Evolutionary conservation across 169 alveolate species (phyloP).

Genomic region (Plasmodium gaboni): DNA sequence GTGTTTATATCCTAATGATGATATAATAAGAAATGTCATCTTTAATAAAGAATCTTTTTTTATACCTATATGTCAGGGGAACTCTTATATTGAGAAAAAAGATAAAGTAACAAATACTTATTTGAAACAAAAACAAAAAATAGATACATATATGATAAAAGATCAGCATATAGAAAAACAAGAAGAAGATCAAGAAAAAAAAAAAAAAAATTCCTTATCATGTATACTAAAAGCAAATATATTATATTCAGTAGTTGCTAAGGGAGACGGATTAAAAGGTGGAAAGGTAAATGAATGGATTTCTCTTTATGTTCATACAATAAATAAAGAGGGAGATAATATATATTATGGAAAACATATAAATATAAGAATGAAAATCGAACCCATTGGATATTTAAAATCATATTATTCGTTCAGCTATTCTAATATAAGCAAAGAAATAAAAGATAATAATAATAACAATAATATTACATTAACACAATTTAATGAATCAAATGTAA

Average conservation of each 20-base stretch:
- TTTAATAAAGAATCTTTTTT: constrained; percentile 4
- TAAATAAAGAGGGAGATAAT: constrained; percentile 43
- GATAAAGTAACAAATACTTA: not conserved
- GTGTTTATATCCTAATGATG: not conserved
- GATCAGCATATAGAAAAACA: not conserved
- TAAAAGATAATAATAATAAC: not conserved
- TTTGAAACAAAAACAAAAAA: not conserved
- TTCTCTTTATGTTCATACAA: constrained; percentile 79
- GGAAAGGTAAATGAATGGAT: constrained; percentile 85
- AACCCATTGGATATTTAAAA: constrained; percentile 36
- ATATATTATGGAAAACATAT: constrained; percentile 42
- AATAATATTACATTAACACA: not conserved
- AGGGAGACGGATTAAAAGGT: constrained; percentile 82
- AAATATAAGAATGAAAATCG: constrained; percentile 52
- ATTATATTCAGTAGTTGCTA: constrained; percentile 76
- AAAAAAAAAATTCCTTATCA: not conserved
- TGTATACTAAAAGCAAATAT: constrained; percentile 2
- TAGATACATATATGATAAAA: not conserved
- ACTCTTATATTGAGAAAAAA: too few species aligned
- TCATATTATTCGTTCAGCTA: constrained; percentile 25
- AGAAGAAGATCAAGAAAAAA: constrained; percentile 4
- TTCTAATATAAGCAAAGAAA: not conserved
- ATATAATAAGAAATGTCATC: not conserved
- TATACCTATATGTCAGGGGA: not conserved
- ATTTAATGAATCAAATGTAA: not conserved